Evolutionary conservation across 306 rosid species (phyloP).

Genomic region (Canavalia gladiata): DNA sequence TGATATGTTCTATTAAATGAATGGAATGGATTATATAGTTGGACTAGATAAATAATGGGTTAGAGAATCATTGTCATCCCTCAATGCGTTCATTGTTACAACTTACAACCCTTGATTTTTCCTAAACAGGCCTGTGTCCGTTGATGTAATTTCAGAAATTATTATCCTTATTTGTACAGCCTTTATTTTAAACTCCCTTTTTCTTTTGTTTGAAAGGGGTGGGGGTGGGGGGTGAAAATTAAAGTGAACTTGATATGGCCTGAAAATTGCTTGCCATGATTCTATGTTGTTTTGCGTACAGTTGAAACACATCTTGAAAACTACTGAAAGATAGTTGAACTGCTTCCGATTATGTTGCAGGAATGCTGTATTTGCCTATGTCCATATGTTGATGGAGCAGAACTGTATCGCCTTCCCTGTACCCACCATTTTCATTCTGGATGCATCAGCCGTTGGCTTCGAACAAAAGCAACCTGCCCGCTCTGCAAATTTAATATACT

Average conservation of each 20-base stretch:
- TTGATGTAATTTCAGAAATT: neutral
- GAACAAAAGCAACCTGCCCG: constrained; percentile 83
- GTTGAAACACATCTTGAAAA: constrained; percentile 16
- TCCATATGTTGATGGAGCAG: constrained; percentile 71
- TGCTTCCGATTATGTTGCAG: constrained; percentile 51
- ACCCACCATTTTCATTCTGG: constrained; percentile 87
- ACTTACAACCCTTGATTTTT: constrained; percentile 9
- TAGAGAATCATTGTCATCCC: neutral
- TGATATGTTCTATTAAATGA: neutral
- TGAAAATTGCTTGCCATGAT: neutral
- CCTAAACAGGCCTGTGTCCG: constrained; percentile 21
- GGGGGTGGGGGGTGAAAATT: neutral
- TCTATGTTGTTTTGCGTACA: constrained; percentile 5
- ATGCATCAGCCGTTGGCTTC: constrained; percentile 89
- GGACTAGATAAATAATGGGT: constrained; percentile 11
- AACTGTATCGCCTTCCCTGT: constrained; percentile 81
- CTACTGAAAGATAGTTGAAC: constrained; percentile 33
- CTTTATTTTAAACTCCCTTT: neutral
- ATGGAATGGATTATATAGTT: constrained; percentile 3
- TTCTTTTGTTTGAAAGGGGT: too few species aligned
- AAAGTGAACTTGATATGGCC: neutral
- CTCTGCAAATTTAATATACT: constrained; percentile 82
- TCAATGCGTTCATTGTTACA: neutral
- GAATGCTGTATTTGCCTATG: constrained; percentile 92
- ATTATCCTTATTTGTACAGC: constrained; percentile 3